Evolutionary conservation across 176 grass and related monocot species (phyloP), one percentile per base, ranked within the genome.

Genomic region (Triticum timopheevii): DNA sequence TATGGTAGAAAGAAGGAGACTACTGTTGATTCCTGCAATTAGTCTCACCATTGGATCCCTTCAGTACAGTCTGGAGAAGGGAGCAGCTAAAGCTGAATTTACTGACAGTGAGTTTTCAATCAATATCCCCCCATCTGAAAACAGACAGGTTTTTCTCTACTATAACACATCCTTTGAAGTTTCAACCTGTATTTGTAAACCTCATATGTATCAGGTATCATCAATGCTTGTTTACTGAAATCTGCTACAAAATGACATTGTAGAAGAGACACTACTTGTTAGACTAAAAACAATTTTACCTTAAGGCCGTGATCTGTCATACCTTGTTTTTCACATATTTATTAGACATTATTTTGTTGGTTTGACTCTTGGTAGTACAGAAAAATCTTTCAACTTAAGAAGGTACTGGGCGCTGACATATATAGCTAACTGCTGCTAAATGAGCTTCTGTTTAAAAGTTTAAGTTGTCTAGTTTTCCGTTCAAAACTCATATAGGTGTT

Each of bases 61-160:
- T 17, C 82, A 94, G 58, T 79, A 91, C 69, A 64, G 39, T 68
- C 24, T 89, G 50, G 86, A 82, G 74, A 79, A 81, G 28, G 86
- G 76, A 82, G 63, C 42, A 7, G 93, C 92, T 28, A 86, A 80
- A 84, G 93, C 96, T 81, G 85, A 90, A 78, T 98, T 86, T 91
- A 85, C 94, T 80, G 96, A 98, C 83, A 92, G 96, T 96, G 77
- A 94, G 93, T 96, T 20, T 49, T 79, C 80, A 16, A 3, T 89
- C n/a, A 30, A 2, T 40, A 15, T 27, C 2, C 31, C 0, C 30
- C 40, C 35, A 19, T 83, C 11, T 62, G 77, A 25, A 35, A 61
- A 56, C 59, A 36, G 10, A 47, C 6, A 27, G 28, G 6, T 36
- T 83, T 35, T 83, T 39, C 13, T 61, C 4, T 12, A 35, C 49